Evolutionary conservation across 2,329 filamentous ascomycete genomes (phyloP).

Genomic region (Macrophomina tecta): DNA sequence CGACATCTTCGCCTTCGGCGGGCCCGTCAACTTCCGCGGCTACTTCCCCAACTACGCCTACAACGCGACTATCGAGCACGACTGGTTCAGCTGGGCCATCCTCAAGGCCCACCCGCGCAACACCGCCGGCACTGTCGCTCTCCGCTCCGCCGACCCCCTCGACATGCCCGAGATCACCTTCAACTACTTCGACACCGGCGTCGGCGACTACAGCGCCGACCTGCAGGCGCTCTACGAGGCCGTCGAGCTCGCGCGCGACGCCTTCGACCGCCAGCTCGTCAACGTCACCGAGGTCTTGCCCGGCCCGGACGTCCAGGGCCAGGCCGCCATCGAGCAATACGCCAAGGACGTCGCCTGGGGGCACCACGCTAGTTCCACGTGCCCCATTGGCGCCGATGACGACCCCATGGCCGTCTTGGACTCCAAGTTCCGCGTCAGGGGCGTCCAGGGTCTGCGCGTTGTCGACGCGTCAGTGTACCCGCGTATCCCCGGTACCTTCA

Average conservation of each 20-base stretch:
- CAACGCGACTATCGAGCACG: constrained; percentile 51
- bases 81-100: constrained; percentile 57
- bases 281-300: constrained; percentile 52
- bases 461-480: constrained; percentile 68
- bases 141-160: constrained; percentile 66
- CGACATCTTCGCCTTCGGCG: constrained; percentile 64
- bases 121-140: constrained; percentile 63
- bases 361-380: constrained; percentile 64
- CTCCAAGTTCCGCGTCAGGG: constrained; percentile 62
- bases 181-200: constrained; percentile 52
- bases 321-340: constrained; percentile 49
- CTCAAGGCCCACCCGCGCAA: constrained; percentile 71
- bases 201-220: constrained; percentile 55
- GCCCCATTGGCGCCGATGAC: constrained; percentile 59
- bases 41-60: constrained; percentile 62
- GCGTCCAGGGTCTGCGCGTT: constrained; percentile 62
- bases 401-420: constrained; percentile 64
- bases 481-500: constrained; percentile 61
- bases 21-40: constrained; percentile 60
- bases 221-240: constrained; percentile 62
- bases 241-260: constrained; percentile 57
- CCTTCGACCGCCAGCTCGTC: constrained; percentile 37
- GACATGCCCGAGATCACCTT: constrained; percentile 65
- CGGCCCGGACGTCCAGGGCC: constrained; percentile 47
- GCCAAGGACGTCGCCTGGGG: constrained; percentile 42